A percentile compares a stretch with the other conserved stretches of the same genome.
Evolutionary conservation across 176 grass and related monocot genomes (phyloP).

Genomic region (Phoenix roebelenii): DNA sequence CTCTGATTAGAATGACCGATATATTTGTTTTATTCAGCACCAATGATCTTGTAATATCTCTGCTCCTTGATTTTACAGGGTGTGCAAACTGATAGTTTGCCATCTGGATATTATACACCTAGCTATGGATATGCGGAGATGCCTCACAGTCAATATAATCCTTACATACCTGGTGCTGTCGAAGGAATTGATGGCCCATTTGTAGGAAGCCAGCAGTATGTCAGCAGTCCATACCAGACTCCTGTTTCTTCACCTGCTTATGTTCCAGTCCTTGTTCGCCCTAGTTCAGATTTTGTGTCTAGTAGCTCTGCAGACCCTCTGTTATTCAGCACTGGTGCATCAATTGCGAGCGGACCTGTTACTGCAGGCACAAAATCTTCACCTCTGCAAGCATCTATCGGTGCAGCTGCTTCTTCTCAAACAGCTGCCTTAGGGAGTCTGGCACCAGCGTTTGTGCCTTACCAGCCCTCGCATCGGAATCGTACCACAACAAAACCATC

Average conservation of each 20-base stretch:
- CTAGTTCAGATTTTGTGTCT: conserved; percentile 32
- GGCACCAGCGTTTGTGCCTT: conserved; percentile 16
- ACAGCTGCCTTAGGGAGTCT: conserved; percentile 19
- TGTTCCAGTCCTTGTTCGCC: conserved; percentile 50
- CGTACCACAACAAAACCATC: conserved; percentile 35
- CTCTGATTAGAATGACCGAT: too few relatives aligned
- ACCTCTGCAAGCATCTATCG: conserved; percentile 28
- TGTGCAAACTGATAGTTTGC: conserved; percentile 44
- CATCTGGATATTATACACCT: conserved; percentile 40
- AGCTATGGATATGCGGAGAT: conserved; percentile 51
- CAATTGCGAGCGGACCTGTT: conserved; percentile 29
- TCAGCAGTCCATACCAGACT: conserved; percentile 39
- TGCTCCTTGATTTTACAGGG: conserved; percentile 19
- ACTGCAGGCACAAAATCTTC: conserved; percentile 2
- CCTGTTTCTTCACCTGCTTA: conserved; percentile 40
- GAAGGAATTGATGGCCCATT: conserved; percentile 35
- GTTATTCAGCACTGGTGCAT: conserved; percentile 24
- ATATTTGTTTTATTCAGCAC: too few relatives aligned
- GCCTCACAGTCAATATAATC: conserved; percentile 46
- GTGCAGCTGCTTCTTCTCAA: conserved; percentile 33
- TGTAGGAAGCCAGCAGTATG: conserved; percentile 41
- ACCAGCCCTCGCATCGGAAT: conserved; percentile 33
- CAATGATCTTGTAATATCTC: too few relatives aligned
- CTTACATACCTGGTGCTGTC: conserved; percentile 35
- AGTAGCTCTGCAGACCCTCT: conserved; percentile 22